Percentiles rank a stretch among this genome's conserved stretches.
Conservation (phyloP, 768 basidiomycete genomes). For the Lyophyllum shimeji region DNA sequence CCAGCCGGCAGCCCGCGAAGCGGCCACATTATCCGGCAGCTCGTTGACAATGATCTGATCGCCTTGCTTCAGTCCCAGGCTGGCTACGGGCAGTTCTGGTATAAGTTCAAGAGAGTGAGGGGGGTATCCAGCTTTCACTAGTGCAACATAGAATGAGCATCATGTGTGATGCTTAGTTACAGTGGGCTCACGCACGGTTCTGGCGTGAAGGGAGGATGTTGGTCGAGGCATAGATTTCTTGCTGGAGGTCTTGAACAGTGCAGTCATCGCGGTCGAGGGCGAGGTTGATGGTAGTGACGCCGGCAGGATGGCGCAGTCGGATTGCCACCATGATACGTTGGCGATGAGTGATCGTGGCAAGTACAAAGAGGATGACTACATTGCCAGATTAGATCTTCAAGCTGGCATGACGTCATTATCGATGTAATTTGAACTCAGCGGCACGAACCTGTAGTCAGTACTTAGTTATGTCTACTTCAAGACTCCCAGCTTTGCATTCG, state of each 20-base stretch:
- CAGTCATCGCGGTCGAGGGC: slow-evolving; percentile 49
- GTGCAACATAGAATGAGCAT: not conserved
- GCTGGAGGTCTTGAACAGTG: slow-evolving; percentile 75
- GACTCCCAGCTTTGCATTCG: slow-evolving; percentile 12
- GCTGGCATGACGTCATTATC: too few relatives aligned
- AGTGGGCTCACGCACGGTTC: slow-evolving; percentile 54
- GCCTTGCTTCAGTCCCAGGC: slow-evolving; percentile 72
- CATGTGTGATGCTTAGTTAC: not conserved
- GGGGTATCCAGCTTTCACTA: slow-evolving; percentile 86
- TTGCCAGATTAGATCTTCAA: not conserved
- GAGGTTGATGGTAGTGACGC: slow-evolving; percentile 75
- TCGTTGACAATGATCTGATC: slow-evolving; percentile 86
- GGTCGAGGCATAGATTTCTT: slow-evolving; percentile 62
- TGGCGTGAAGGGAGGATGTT: slow-evolving; percentile 77
- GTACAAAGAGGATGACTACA: not conserved
- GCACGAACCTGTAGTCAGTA: too few relatives aligned
- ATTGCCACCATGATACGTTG: slow-evolving; percentile 58
- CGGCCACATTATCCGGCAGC: slow-evolving; percentile 20
- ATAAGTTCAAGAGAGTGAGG: slow-evolving; percentile 70
- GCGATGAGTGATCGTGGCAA: not conserved
- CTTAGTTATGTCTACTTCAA: slow-evolving; percentile 16
- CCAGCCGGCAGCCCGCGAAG: slow-evolving; percentile 9
- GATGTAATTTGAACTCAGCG: too few relatives aligned
- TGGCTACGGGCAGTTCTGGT: slow-evolving; percentile 72
- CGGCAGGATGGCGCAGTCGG: slow-evolving; percentile 83